Evolutionary conservation across 2,329 filamentous ascomycete species (phyloP).

Genomic region (Paramyrothecium sp.): DNA sequence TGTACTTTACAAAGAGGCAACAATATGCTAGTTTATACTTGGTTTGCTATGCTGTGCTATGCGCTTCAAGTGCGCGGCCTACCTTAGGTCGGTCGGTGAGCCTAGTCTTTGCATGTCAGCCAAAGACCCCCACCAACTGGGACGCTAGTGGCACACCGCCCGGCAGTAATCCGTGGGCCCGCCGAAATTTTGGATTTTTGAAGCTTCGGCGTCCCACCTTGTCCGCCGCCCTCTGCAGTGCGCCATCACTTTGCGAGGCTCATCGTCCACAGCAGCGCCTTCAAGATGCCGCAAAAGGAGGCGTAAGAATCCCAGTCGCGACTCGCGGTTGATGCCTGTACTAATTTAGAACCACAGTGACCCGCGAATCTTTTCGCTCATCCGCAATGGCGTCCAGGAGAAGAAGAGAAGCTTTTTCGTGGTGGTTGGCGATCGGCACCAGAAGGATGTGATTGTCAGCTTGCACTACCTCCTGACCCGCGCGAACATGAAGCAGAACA

Average conservation of each 20-base stretch:
- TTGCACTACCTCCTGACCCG: conserved; percentile 88
- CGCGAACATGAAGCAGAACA: conserved; percentile 83
- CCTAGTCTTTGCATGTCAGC: not conserved
- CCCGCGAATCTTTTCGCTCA: conserved; percentile 85
- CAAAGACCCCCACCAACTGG: conserved; percentile 10
- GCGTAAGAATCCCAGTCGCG: conserved; percentile 35
- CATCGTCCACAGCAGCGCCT: conserved; percentile 21
- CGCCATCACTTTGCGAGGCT: conserved; percentile 23
- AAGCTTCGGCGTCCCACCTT: conserved; percentile 19
- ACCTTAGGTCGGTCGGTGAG: conserved; percentile 5
- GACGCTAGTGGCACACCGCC: conserved; percentile 28
- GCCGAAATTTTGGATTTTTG: conserved; percentile 39
- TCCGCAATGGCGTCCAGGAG: conserved; percentile 87
- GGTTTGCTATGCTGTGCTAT: too few species aligned
- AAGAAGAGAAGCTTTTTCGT: conserved; percentile 99
- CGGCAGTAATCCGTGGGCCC: conserved; percentile 33
- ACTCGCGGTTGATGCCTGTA: not conserved
- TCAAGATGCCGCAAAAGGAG: conserved; percentile 59
- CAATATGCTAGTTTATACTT: not conserved
- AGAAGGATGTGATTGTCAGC: conserved; percentile 96
- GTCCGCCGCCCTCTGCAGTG: conserved; percentile 20
- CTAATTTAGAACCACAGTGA: conserved; percentile 54
- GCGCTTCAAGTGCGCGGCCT: too few species aligned
- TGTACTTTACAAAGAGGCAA: not conserved
- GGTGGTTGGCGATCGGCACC: conserved; percentile 80